Percentiles rank a stretch among this genome's conserved stretches.
These are phyloP conservation scores for Arthonia radiata DNA, from an alignment of 495 filamentous ascomycete genomes.

Conservation along the genomic window DNA sequence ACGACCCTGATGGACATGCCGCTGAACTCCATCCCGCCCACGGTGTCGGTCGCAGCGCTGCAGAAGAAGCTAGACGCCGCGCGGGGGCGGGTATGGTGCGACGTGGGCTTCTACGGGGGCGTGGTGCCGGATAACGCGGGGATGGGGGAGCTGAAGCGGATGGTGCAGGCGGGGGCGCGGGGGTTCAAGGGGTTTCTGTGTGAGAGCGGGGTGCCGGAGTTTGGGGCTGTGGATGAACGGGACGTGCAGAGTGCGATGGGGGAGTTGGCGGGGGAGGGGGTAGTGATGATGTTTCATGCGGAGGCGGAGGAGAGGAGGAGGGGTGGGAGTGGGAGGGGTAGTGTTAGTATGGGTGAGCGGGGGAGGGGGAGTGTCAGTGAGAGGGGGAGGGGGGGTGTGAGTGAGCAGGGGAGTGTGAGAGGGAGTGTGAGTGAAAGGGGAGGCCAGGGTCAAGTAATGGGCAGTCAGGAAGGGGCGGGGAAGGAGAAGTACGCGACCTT, in stretches of 20 bases:
- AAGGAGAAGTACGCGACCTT: constrained; percentile 94
- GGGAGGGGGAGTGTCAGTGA: no score
- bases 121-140: constrained; percentile 79
- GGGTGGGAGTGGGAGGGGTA: no score
- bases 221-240: constrained; percentile 2
- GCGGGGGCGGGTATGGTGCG: constrained; percentile 83
- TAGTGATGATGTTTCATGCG: constrained; percentile 88
- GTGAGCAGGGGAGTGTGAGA: no score
- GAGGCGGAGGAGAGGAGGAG: no score
- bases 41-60: constrained; percentile 64
- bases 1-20: constrained; percentile 99
- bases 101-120: constrained; percentile 94
- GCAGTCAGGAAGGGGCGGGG: no score
- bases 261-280: constrained; percentile 35
- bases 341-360: no score
- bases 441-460: no score
- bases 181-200: constrained; percentile 98
- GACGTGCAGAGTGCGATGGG: constrained; percentile 26
- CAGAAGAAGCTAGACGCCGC: constrained; percentile 70
- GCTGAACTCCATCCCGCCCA: constrained; percentile 88
- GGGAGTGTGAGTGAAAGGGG: no score
- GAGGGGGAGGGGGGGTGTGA: no score
- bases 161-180: constrained; percentile 65
- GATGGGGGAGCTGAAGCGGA: constrained; percentile 48
- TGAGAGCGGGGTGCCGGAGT: constrained; percentile 80